Percentiles rank a stretch among this genome's conserved stretches.
phyloP scores from a whole-genome alignment of 1,284 basidiomycete genomes.

The Rugosomyces carneus region DNA sequence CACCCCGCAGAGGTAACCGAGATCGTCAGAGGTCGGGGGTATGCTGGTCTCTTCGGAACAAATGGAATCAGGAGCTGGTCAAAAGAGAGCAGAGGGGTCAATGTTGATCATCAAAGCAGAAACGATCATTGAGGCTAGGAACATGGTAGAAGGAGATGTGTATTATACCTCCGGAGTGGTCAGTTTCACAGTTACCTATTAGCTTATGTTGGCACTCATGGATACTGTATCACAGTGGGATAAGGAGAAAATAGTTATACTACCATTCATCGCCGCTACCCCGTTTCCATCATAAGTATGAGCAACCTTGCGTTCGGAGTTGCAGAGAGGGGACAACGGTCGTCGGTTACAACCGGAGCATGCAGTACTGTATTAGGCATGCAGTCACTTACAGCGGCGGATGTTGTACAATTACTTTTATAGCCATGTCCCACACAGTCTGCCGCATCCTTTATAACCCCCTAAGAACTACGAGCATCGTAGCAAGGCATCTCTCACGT shows the following conservation, averaged over 20 bases:
- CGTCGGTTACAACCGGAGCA: constrained; percentile 13
- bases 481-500: constrained; percentile 6
- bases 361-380: neutral
- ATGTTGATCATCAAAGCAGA: constrained; percentile 42
- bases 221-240: constrained; percentile 27
- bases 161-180: constrained; percentile 54
- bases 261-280: constrained; percentile 36
- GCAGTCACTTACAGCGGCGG: neutral
- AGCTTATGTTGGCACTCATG: constrained; percentile 4
- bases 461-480: constrained; percentile 6
- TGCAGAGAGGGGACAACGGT: neutral
- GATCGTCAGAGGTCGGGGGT: constrained; percentile 38
- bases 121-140: constrained; percentile 40
- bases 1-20: neutral
- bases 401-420: constrained; percentile 5
- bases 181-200: constrained; percentile 21
- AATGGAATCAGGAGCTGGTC: constrained; percentile 24
- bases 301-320: constrained; percentile 10
- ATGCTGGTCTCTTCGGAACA: constrained; percentile 40
- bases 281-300: constrained; percentile 21
- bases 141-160: constrained; percentile 43
- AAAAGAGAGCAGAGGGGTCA: constrained; percentile 45
- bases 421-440: constrained; percentile 17
- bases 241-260: constrained; percentile 34
- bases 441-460: constrained; percentile 17